Conservation (phyloP, 164 flowering plant species). For the Hamamelis virginiana region DNA sequence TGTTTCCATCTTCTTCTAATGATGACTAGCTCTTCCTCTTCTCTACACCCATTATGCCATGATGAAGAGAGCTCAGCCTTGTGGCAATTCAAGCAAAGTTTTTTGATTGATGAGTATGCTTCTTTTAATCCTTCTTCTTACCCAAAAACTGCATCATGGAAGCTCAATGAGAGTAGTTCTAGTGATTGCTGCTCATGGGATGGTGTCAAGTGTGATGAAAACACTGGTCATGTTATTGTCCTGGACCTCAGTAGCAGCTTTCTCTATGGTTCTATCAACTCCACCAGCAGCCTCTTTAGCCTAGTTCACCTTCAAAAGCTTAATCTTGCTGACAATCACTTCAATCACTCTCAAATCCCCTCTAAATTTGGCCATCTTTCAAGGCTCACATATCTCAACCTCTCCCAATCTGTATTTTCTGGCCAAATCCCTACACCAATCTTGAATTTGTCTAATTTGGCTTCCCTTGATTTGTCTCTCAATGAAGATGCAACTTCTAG, state of each 20-base stretch:
- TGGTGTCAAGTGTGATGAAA: constrained; percentile 21
- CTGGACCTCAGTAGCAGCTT: constrained; percentile 25
- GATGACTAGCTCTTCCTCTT: constrained; percentile 1
- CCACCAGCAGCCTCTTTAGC: constrained; percentile 22
- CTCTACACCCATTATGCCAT: constrained; percentile 2
- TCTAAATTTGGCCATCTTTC: constrained; percentile 15
- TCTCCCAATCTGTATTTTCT: constrained; percentile 17
- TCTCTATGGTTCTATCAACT: constrained; percentile 18
- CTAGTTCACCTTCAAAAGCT: constrained; percentile 26
- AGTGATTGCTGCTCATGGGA: constrained; percentile 33
- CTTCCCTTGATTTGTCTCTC: constrained; percentile 18
- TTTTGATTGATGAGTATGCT: not conserved
- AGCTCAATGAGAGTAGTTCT: not conserved
- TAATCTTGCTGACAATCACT: constrained; percentile 24
- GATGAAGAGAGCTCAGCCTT: constrained; percentile 10
- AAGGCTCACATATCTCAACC: constrained; percentile 20
- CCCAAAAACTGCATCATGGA: constrained; percentile 14
- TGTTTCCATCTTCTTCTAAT: not conserved
- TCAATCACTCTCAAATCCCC: constrained; percentile 24
- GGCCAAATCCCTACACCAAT: constrained; percentile 31
- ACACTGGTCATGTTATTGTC: constrained; percentile 21
- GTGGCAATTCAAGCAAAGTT: constrained; percentile 11
- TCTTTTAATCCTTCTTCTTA: not conserved
- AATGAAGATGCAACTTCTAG: not conserved
- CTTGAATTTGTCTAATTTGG: constrained; percentile 16